These are phyloP conservation scores for Aspergillus sp. DNA, from an alignment of 2,329 filamentous ascomycete species.

Conservation along the genomic window DNA sequence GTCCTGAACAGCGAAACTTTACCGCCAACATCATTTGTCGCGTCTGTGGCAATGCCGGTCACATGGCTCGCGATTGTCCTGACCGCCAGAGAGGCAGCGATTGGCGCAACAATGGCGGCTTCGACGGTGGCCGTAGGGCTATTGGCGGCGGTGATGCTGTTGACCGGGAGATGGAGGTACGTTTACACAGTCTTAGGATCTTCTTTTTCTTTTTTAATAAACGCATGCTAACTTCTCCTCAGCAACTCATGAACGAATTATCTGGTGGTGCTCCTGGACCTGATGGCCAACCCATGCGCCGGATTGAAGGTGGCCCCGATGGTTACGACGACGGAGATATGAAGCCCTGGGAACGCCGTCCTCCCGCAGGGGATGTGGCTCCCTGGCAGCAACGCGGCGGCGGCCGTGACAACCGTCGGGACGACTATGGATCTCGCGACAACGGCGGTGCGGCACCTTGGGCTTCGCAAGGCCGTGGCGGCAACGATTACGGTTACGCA, in stretches of 20 bases:
- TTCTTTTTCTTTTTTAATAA: neutral
- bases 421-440: conserved; percentile 46
- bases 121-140: conserved; percentile 53
- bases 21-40: conserved; percentile 99
- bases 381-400: conserved; percentile 66
- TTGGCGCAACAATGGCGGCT: conserved; percentile 76
- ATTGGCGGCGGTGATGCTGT: conserved; percentile 79
- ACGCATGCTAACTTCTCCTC: conserved; percentile 6
- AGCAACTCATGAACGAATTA: conserved; percentile 98
- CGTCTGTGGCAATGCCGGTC: conserved; percentile 94
- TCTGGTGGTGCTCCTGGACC: conserved; percentile 67
- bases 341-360: conserved; percentile 84
- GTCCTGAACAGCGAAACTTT: conserved; percentile 94
- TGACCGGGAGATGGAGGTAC: conserved; percentile 91
- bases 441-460: conserved; percentile 37
- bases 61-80: conserved; percentile 97
- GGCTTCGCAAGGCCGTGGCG: conserved; percentile 39
- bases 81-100: conserved; percentile 87
- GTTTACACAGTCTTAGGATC: conserved; percentile 29
- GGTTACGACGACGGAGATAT: conserved; percentile 53
- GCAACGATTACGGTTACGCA: conserved; percentile 45
- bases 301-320: conserved; percentile 82
- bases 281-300: conserved; percentile 63
- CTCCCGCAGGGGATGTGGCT: conserved; percentile 73
- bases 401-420: conserved; percentile 56